Evolutionary conservation across 768 basidiomycete genomes (phyloP).

Genomic region (Leccinum olivaceopallidum): DNA sequence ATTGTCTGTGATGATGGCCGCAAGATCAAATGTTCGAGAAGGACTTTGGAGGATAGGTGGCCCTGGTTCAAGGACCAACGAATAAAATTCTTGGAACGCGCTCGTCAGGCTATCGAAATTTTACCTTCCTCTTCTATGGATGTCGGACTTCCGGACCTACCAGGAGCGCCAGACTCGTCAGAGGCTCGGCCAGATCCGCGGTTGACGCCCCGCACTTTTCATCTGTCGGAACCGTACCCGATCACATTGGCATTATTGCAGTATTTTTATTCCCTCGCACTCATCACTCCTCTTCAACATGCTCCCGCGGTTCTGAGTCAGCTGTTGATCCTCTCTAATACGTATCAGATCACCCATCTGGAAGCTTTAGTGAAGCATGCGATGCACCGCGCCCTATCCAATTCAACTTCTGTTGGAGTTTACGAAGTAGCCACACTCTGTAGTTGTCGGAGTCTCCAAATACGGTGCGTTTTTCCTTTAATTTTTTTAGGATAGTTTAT

Average conservation of each 20-base stretch:
- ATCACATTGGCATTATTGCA: constrained; percentile 88
- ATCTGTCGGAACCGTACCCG: constrained; percentile 87
- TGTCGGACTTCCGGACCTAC: constrained; percentile 60
- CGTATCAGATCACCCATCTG: constrained; percentile 77
- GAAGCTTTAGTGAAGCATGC: constrained; percentile 86
- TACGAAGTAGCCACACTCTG: constrained; percentile 96
- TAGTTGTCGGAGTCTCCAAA: constrained; percentile 85
- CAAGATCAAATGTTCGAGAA: constrained; percentile 77
- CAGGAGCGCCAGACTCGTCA: constrained; percentile 47
- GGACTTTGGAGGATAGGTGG: constrained; percentile 89
- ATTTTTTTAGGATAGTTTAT: constrained; percentile 15
- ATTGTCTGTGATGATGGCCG: constrained; percentile 90
- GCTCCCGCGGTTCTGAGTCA: constrained; percentile 88
- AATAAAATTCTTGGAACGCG: constrained; percentile 55
- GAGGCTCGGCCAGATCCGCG: constrained; percentile 72
- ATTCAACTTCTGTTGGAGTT: constrained; percentile 84
- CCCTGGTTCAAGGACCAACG: constrained; percentile 89
- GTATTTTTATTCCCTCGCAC: constrained; percentile 87
- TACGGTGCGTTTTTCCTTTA: constrained; percentile 56
- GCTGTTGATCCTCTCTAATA: constrained; percentile 79
- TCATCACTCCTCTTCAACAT: constrained; percentile 90
- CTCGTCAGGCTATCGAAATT: constrained; percentile 53
- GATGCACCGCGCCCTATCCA: constrained; percentile 86
- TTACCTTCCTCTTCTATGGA: constrained; percentile 64
- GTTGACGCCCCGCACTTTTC: constrained; percentile 74